A percentile compares a stretch with the other conserved stretches of the same genome.
Conservation (phyloP, 2,329 filamentous ascomycete genomes). For the Trichoderma gracile region DNA sequence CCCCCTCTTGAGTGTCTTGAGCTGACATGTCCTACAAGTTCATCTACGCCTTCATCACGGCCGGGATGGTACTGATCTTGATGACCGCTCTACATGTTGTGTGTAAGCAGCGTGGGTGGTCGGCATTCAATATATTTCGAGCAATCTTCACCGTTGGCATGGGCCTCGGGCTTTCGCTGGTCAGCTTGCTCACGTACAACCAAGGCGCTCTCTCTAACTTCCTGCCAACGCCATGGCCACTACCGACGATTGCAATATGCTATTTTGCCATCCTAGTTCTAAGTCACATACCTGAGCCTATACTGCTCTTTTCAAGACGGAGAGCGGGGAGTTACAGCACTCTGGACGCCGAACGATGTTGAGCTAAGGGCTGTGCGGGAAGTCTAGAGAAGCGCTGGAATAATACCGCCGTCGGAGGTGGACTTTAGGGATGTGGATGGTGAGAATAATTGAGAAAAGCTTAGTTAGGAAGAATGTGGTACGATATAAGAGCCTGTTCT, state of each 20-base stretch:
- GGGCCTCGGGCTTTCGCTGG: not conserved
- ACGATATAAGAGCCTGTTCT: too few species aligned
- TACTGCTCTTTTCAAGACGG: not conserved
- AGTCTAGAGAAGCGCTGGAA: not conserved
- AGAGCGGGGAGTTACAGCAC: not conserved
- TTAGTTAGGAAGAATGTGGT: too few species aligned
- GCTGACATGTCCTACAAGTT: not conserved
- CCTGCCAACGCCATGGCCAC: not conserved
- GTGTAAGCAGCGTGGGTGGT: not conserved
- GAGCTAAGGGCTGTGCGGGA: not conserved
- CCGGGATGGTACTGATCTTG: not conserved
- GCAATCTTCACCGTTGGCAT: slow-evolving; percentile 1
- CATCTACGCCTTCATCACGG: not conserved
- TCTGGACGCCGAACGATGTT: not conserved
- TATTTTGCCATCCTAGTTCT: slow-evolving; percentile 1
- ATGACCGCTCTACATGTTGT: slow-evolving; percentile 1
- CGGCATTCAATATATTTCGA: not conserved
- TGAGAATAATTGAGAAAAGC: too few species aligned
- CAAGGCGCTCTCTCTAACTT: not conserved
- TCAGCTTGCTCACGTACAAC: not conserved
- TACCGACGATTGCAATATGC: not conserved
- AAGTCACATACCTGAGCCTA: not conserved
- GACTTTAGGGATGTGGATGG: too few species aligned
- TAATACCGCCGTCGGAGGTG: not conserved
- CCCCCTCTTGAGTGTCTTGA: not conserved